Conservation (phyloP, 495 filamentous ascomycete genomes). For the Trichoderma parareesei region DNA sequence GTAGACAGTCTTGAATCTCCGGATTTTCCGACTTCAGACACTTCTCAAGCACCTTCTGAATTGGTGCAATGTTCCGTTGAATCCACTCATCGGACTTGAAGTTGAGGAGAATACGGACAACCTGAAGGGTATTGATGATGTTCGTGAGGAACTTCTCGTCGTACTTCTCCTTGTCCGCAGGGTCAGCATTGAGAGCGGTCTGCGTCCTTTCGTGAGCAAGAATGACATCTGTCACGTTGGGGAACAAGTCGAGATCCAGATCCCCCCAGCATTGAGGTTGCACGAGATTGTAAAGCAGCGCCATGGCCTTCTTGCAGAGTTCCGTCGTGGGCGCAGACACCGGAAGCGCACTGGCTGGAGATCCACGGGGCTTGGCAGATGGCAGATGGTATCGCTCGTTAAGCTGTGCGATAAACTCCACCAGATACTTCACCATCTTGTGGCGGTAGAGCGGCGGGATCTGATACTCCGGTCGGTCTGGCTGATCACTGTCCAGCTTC, state of each 20-base stretch:
- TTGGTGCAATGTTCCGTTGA: slow-evolving; percentile 56
- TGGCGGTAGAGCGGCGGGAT: slow-evolving; percentile 57
- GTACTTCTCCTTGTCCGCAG: slow-evolving; percentile 77
- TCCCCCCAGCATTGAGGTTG: slow-evolving; percentile 88
- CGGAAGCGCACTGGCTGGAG: slow-evolving; percentile 36
- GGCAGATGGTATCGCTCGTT: slow-evolving; percentile 71
- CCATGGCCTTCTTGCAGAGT: slow-evolving; percentile 74
- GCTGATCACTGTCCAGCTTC: slow-evolving; percentile 52
- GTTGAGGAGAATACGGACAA: slow-evolving; percentile 78
- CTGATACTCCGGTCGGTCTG: slow-evolving; percentile 58
- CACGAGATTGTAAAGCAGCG: slow-evolving; percentile 77
- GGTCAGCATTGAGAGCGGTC: slow-evolving; percentile 65
- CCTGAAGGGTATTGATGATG: slow-evolving; percentile 86
- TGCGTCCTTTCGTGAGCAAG: slow-evolving; percentile 62
- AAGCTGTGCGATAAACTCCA: slow-evolving; percentile 87
- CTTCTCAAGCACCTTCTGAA: slow-evolving; percentile 90
- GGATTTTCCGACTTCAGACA: slow-evolving; percentile 75
- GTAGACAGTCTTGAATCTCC: slow-evolving; percentile 86
- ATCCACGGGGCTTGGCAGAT: slow-evolving; percentile 52
- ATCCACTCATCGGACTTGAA: slow-evolving; percentile 88
- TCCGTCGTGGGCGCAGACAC: slow-evolving; percentile 53
- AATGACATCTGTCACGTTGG: slow-evolving; percentile 78
- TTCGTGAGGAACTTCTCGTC: slow-evolving; percentile 72
- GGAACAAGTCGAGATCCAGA: slow-evolving; percentile 82
- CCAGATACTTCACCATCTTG: slow-evolving; percentile 84